Evolutionary conservation across 768 basidiomycete species (phyloP), one percentile per base, ranked within the genome.

Genomic region (Psilocybe sp.): DNA sequence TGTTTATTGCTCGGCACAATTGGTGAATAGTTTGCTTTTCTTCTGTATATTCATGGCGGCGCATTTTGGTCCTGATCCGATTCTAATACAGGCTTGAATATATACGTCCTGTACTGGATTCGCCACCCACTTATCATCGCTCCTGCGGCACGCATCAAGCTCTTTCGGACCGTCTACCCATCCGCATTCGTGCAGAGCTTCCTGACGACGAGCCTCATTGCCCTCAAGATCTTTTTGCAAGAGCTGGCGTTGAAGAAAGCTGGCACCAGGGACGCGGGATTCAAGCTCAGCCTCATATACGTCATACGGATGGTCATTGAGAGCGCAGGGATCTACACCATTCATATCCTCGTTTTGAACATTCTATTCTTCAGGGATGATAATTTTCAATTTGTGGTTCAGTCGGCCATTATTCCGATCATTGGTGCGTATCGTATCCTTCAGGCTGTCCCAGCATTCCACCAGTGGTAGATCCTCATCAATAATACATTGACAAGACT

Each of bases 191-290:
- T 54, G 1, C 63, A 67, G 49, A 67, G 65, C 44, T 36, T 64
- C 19, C 47, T 67, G 11, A 65, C 66, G 2, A 67, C 66, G 0
- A 57, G 62, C 10, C 47, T 67, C 11, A 65, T 67, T 14, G 45
- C 57, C 23, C 55, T 59, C 51, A 64, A 60, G 40, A 62, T 67
- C 5, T 62, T 56, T 59, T 46, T 41, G 12, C 66, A 67, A 44
- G 59, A 67, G 31, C 55, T 58, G 11, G 47, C 31, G 1, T 67
- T 64, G 1, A 23, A 23, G 9, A 50, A 54, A 9, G 52, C 57
- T 5, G 63, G 64, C 10, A 51, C 60, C 4, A 37, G 57, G 4
- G 57, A 56, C 39, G 41, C 40, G 28, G 44, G 47, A 20, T 52
- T 51, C 3, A 35, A 35, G 14, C 44, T 54, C 2, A 52, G 48